Conservation (phyloP, 1,139 yeast species). For the Hyphopichia burtonii region DNA sequence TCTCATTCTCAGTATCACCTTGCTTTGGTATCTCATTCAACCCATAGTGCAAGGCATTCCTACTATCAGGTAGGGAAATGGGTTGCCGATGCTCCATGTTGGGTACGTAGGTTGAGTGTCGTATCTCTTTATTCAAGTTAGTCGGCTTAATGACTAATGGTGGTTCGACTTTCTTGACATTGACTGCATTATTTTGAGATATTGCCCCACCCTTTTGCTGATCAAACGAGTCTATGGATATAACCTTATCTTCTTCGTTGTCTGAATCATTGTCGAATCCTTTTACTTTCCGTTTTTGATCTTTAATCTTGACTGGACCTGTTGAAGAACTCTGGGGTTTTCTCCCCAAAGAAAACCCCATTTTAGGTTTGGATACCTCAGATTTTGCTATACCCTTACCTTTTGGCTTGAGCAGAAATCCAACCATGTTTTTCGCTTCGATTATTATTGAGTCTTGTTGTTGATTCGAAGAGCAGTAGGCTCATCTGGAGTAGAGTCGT, state of each 20-base stretch:
- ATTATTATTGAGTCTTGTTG: background rate
- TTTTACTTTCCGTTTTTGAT: background rate
- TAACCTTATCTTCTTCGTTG: conserved; percentile 17
- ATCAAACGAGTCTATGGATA: conserved; percentile 20
- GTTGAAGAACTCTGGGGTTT: conserved; percentile 2
- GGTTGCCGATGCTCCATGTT: conserved; percentile 11
- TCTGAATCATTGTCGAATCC: conserved; percentile 5
- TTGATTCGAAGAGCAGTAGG: no score
- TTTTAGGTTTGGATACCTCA: conserved; percentile 5
- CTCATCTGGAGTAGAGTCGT: background rate
- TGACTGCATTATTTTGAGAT: conserved; percentile 17
- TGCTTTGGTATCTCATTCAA: conserved; percentile 11
- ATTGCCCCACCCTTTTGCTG: conserved; percentile 19
- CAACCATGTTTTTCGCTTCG: conserved; percentile 14
- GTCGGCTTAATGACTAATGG: conserved; percentile 19
- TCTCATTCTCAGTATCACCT: no score
- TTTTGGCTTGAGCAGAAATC: conserved; percentile 28
- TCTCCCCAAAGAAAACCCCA: conserved; percentile 5
- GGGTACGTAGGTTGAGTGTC: conserved; percentile 3
- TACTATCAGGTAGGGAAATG: conserved; percentile 6
- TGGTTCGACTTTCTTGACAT: conserved; percentile 6
- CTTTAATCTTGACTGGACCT: background rate
- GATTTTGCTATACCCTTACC: conserved; percentile 6
- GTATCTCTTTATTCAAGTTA: conserved; percentile 6
- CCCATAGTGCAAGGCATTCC: conserved; percentile 18